Base-by-base conservation (phyloP, 108 stramenopile species). In the Seminavis robusta region DNA sequence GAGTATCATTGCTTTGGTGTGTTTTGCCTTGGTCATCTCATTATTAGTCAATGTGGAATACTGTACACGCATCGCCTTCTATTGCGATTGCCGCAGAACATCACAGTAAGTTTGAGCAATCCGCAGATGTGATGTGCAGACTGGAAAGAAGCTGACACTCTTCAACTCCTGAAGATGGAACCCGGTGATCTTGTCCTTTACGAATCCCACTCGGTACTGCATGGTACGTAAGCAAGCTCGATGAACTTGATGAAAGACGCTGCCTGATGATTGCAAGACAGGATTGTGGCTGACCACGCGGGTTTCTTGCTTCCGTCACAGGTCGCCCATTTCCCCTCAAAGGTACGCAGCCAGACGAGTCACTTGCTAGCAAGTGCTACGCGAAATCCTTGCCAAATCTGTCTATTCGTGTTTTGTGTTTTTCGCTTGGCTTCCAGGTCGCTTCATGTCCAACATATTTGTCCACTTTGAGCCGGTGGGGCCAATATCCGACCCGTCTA, bases 181-280 rank as follows among this genome's bases (percentile, higher is more conserved):
- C 92, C 92, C 2, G 94, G 95, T 19, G 95, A 95, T 59, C 61
- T 94, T 67, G 85, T 94, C 10, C 56, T 95, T 30, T 97, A 89
- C 58, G 91, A 93, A 53, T 65, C 61, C 42, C 81, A 84, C 47
- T 83, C 88, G 15, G 77, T 88, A 32, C 51, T 88, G 50, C 91
- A 93, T 53, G 86, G 87, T 44, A 6, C 16, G 11, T 19, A 6
- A 44, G 8, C 20, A 19, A 6, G 7, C 43, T 11, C 20, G 6
- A 15, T 44, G 43, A 7, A 13, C 20, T 19, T 44, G 7, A 15
- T n/a, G 15, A 7, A 44, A 44, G n/a, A n/a, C 20, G 43, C 36
- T 37, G n/a, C 43, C 20, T n/a, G 20, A 7, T 19, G n/a, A 44
- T 44, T 15, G 13, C 8, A 36, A 10, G 13, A 10, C 34, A 10